A percentile compares a stretch with the other conserved stretches of the same genome.
Conservation (phyloP, 306 rosid genomes). For the Cicer arietinum region DNA sequence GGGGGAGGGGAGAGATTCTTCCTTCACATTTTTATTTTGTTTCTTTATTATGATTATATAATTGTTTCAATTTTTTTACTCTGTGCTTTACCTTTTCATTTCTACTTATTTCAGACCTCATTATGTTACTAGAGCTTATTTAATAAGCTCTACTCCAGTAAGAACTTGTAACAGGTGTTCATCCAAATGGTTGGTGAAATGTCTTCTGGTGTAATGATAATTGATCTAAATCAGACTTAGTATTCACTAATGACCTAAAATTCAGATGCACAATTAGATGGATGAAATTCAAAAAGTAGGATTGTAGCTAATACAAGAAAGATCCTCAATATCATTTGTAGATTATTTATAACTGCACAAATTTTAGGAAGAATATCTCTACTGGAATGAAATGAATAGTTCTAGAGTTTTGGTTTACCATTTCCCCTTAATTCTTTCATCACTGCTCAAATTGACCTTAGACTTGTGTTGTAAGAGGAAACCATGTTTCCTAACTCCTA, state of each 20-base stretch:
- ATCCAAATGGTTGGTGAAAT: background rate
- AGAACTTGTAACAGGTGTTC: slow-evolving; percentile 3
- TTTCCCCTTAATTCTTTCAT: slow-evolving; percentile 8
- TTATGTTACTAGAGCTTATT: slow-evolving; percentile 1
- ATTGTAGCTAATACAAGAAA: background rate
- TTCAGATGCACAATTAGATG: slow-evolving; percentile 1
- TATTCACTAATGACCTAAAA: slow-evolving; percentile 14
- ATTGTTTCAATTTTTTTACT: slow-evolving; percentile 40
- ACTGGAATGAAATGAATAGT: slow-evolving; percentile 4
- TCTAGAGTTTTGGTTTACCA: slow-evolving; percentile 13
- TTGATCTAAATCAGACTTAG: slow-evolving; percentile 30
- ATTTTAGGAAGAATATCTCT: background rate
- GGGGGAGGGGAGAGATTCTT: slow-evolving; percentile 9
- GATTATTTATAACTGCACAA: slow-evolving; percentile 29
- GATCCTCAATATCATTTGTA: slow-evolving; percentile 15
- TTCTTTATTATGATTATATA: slow-evolving; percentile 1
- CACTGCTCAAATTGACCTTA: slow-evolving; percentile 17
- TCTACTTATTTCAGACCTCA: slow-evolving; percentile 17
- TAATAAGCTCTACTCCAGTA: slow-evolving; percentile 1
- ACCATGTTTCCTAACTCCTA: slow-evolving; percentile 16
- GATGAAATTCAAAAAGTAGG: slow-evolving; percentile 22
- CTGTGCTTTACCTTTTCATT: background rate
- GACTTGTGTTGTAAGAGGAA: slow-evolving; percentile 8
- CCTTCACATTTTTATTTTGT: slow-evolving; percentile 17
- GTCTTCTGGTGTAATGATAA: slow-evolving; percentile 5